These are phyloP conservation scores for Suhomyces wounanorum DNA, from an alignment of 1,139 yeast genomes.

Conservation along the genomic window DNA sequence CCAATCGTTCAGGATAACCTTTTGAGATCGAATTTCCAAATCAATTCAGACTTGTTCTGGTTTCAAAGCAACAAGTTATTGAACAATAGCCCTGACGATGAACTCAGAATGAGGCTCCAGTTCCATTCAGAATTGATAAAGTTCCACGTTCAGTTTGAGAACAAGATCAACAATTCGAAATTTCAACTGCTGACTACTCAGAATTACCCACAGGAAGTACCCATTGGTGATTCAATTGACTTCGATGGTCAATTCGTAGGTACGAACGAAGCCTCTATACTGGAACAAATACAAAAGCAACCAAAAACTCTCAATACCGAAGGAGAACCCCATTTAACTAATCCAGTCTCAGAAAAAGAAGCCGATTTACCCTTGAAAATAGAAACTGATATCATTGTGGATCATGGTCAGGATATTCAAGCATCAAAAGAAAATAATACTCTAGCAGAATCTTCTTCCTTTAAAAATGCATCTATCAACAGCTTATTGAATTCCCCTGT, in stretches of 20 bases:
- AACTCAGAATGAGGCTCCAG: conserved; percentile 29
- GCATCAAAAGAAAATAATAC: not conserved
- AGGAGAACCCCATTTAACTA: not conserved
- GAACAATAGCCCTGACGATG: conserved; percentile 33
- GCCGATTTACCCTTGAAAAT: not conserved
- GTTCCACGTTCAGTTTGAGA: conserved; percentile 28
- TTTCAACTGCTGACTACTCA: not conserved
- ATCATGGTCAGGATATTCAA: not conserved
- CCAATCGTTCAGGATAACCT: conserved; percentile 44
- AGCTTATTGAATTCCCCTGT: conserved; percentile 13
- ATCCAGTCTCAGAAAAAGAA: not conserved
- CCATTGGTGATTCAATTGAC: not conserved
- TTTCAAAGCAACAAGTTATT: conserved; percentile 52
- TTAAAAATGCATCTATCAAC: conserved; percentile 7
- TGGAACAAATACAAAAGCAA: not conserved
- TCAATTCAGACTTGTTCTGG: conserved; percentile 49
- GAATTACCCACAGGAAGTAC: not conserved
- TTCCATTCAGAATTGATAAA: conserved; percentile 33
- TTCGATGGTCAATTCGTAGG: not conserved
- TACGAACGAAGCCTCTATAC: not conserved
- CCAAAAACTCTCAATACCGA: not conserved
- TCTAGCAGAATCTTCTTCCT: not conserved
- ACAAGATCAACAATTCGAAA: not conserved
- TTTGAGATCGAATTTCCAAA: conserved; percentile 36
- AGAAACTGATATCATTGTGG: not conserved